Percentiles rank a stretch among this genome's conserved stretches.
Conservation (phyloP, 176 grass and related monocot species). For the Melocanna baccifera region DNA sequence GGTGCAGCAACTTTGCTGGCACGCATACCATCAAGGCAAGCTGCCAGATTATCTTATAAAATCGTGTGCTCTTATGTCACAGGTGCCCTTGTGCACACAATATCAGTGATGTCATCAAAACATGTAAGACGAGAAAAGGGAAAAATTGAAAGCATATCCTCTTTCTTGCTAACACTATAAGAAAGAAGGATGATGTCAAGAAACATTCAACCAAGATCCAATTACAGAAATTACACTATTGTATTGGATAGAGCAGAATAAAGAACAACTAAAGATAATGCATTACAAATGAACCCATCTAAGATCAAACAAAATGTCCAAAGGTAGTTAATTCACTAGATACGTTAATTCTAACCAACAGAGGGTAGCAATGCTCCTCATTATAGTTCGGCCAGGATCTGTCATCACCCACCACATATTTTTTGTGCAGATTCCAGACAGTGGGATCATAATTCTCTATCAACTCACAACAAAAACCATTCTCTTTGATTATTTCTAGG, state of each 20-base stretch:
- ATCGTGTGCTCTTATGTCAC: not conserved
- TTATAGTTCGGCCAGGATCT: constrained; percentile 80
- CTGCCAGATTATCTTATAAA: not conserved
- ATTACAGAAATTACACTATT: not conserved
- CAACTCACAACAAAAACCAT: constrained; percentile 58
- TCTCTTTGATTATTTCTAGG: constrained; percentile 52
- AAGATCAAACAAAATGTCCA: constrained; percentile 19
- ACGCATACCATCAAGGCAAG: not conserved
- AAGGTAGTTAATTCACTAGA: not conserved
- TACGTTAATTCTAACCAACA: constrained; percentile 56
- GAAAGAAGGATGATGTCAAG: not conserved
- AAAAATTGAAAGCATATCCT: not conserved
- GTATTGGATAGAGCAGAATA: not conserved
- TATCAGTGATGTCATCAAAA: not conserved
- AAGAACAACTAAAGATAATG: not conserved
- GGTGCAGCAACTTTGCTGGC: not conserved
- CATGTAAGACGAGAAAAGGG: not conserved
- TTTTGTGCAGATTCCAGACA: constrained; percentile 71
- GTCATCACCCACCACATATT: constrained; percentile 44
- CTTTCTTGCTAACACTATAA: not conserved
- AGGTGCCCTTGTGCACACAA: not conserved
- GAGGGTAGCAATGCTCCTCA: constrained; percentile 76
- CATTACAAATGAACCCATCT: constrained; percentile 15
- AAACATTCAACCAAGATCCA: not conserved
- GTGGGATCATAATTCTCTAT: constrained; percentile 75